A percentile compares a stretch with the other conserved stretches of the same genome.
These are phyloP conservation scores for Mycocalia duriaeana DNA, from an alignment of 1,284 basidiomycete genomes.

Conservation along the genomic window DNA sequence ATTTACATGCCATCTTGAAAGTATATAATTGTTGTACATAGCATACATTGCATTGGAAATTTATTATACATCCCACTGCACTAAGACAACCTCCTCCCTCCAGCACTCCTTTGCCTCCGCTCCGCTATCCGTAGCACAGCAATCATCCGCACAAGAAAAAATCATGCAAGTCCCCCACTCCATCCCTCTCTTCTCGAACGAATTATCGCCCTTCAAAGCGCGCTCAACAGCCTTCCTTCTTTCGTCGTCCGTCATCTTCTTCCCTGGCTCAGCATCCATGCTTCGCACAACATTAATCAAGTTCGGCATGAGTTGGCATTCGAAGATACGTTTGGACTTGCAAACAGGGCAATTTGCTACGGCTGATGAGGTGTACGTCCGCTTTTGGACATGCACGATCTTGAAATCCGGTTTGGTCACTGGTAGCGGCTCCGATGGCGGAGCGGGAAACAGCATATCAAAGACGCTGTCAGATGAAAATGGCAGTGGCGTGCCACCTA, in stretches of 20 bases:
- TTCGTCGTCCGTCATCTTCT: constrained; percentile 52
- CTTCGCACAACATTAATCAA: constrained; percentile 65
- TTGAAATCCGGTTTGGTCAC: constrained; percentile 58
- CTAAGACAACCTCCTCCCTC: constrained; percentile 68
- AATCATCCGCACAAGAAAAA: constrained; percentile 75
- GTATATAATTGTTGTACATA: neutral
- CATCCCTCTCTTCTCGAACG: constrained; percentile 50
- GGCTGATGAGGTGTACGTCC: constrained; percentile 42
- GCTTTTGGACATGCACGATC: constrained; percentile 42
- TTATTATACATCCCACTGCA: constrained; percentile 61
- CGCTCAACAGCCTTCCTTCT: constrained; percentile 50
- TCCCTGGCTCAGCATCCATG: constrained; percentile 18
- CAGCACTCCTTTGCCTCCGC: constrained; percentile 47
- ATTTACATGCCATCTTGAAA: too few species aligned
- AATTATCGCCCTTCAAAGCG: constrained; percentile 40
- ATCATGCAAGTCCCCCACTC: constrained; percentile 83
- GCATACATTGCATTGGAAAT: neutral
- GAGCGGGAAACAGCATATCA: constrained; percentile 61
- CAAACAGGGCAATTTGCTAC: constrained; percentile 61
- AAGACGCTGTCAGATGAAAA: constrained; percentile 70
- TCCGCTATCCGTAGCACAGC: constrained; percentile 43
- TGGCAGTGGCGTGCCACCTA: constrained; percentile 68
- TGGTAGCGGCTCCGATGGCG: constrained; percentile 37
- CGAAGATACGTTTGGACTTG: constrained; percentile 60
- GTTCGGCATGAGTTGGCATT: constrained; percentile 86